Conservation (phyloP, 73 alveolate species). For the Breviolum minutum region DNA sequence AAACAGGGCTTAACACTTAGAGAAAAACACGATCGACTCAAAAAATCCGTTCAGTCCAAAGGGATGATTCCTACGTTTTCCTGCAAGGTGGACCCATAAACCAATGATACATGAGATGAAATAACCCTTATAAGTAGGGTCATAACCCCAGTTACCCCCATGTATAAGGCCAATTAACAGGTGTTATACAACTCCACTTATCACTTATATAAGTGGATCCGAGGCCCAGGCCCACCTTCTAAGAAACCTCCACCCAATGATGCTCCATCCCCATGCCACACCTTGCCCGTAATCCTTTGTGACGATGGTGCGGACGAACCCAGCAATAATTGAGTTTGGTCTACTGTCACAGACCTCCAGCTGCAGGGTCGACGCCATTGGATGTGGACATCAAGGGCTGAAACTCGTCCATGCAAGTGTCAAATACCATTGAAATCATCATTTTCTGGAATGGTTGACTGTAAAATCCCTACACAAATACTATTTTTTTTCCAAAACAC, state of each 20-base stretch:
- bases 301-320: background rate
- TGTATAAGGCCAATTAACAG: background rate
- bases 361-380: too few species aligned
- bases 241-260: background rate
- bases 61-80: too few species aligned
- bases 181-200: background rate
- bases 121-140: too few species aligned
- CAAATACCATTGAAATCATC: background rate
- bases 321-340: background rate
- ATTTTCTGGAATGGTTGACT: background rate
- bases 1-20: too few species aligned
- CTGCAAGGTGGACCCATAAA: too few species aligned
- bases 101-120: too few species aligned
- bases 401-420: background rate
- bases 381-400: background rate
- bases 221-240: too few species aligned
- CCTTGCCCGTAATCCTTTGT: constrained; percentile 2
- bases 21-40: too few species aligned
- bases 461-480: background rate
- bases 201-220: too few species aligned
- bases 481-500: background rate
- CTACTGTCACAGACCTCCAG: background rate
- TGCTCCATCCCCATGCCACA: background rate
- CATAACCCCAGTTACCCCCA: background rate
- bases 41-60: too few species aligned